Base-by-base conservation (phyloP, 2,329 filamentous ascomycete species). In the Fusarium sp. region DNA sequence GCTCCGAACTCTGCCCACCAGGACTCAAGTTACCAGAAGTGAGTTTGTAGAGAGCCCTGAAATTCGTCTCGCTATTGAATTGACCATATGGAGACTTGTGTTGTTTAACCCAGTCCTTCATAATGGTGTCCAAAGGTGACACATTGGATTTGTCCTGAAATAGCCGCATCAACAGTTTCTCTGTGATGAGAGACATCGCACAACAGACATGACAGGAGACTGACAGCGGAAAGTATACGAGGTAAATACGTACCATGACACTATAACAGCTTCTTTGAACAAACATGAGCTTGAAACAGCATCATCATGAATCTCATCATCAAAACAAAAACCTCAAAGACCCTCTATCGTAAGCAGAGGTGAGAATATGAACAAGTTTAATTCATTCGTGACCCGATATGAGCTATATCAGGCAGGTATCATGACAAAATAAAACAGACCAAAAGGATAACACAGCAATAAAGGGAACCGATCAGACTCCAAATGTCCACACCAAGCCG, bases 351-450 rank as follows among this genome's bases (percentile, higher is more conserved):
- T 52, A 14, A 36, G 31, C 33, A 35, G 31, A 24, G 17, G 13
- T 52, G 20, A 26, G n/a, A 35, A 20, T 20, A 15, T 52, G 6
- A 35, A 35, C 17, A 15, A 52, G 31, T 52, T 51, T 51, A 28
- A 48, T 61, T 67, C 35, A 41, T 49, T 49, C 39, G 33, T 47
- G 56, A 51, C 47, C 45, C 26, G 54, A 63, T 63, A 51, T 35
- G 44, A 55, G 42, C 44, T 52, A 51, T 28, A 39, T 24, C 45
- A 68, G 41, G n/a, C 42, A 56, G 48, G 51, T 76, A 69, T 66
- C 61, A 42, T 62, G 24, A 60, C 48, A 63, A 61, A 51, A 45
- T 15, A 44, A 67, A 48, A 48, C 45, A 49, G 45, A 67, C 18
- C 41, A 42, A 39, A 24, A 35, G 20, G 7, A 35, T 20, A 58